These are phyloP conservation scores for Phoenix dactylifera DNA, from an alignment of 176 grass and related monocot species.

Conservation along the genomic window DNA sequence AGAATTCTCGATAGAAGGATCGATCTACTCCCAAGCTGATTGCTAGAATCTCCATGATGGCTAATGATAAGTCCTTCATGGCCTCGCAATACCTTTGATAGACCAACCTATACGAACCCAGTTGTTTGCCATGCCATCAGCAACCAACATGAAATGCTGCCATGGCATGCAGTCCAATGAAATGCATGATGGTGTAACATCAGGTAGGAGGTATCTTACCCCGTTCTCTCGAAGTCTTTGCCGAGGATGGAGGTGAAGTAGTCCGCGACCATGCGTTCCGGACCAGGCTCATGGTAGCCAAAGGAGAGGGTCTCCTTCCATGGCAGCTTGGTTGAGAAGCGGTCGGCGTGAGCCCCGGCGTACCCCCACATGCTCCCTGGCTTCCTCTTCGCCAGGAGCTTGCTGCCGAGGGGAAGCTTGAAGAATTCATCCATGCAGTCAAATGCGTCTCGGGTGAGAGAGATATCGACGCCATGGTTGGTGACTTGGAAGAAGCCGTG, in stretches of 20 bases:
- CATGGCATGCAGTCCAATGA: too few relatives aligned
- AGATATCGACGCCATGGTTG: conserved; percentile 36
- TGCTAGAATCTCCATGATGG: conserved; percentile 71
- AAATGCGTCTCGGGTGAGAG: conserved; percentile 33
- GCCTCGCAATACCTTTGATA: conserved; percentile 50
- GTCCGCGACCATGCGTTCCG: conserved; percentile 26
- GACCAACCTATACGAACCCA: conserved; percentile 26
- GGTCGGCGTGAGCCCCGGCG: conserved; percentile 47
- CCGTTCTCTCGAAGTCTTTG: conserved; percentile 41
- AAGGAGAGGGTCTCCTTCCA: conserved; percentile 93
- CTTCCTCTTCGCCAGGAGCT: conserved; percentile 28
- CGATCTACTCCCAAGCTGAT: conserved; percentile 50
- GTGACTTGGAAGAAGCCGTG: conserved; percentile 92
- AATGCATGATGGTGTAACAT: too few relatives aligned
- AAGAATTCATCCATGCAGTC: conserved; percentile 42
- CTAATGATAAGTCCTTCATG: conserved; percentile 43
- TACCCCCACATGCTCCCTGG: conserved; percentile 44
- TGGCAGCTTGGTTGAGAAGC: conserved; percentile 53
- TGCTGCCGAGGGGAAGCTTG: conserved; percentile 32
- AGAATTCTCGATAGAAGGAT: conserved; percentile 50
- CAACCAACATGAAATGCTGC: too few relatives aligned
- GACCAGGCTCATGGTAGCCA: not conserved
- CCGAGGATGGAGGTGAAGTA: conserved; percentile 52
- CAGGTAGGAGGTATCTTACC: conserved; percentile 24
- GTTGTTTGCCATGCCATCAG: not conserved